These are phyloP conservation scores for Tephrocybe sp. DNA, from an alignment of 768 basidiomycete genomes.

Conservation along the genomic window DNA sequence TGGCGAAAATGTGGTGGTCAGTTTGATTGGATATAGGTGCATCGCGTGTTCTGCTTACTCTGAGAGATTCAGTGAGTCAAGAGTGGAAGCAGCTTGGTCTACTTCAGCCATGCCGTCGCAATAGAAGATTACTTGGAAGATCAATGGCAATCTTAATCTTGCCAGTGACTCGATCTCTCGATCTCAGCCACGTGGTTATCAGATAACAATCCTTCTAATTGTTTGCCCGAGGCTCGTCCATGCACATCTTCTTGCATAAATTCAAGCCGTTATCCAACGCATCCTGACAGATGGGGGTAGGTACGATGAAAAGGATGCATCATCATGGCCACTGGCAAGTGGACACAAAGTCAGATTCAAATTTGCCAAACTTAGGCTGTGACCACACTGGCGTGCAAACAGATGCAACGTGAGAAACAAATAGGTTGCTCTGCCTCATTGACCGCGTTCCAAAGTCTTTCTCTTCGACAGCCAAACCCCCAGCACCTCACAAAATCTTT, in stretches of 20 bases:
- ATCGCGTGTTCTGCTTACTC: slow-evolving; percentile 5
- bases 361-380: neutral
- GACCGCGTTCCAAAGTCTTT: slow-evolving; percentile 20
- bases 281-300: no score
- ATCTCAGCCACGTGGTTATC: slow-evolving; percentile 16
- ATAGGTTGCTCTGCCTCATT: slow-evolving; percentile 18
- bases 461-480: slow-evolving; percentile 11
- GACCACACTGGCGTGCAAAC: slow-evolving; percentile 16
- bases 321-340: no score
- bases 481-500: slow-evolving; percentile 1
- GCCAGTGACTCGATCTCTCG: neutral
- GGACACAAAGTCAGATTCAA: no score
- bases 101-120: slow-evolving; percentile 1
- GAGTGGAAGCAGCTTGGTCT: neutral
- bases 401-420: slow-evolving; percentile 26
- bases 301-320: no score
- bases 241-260: no score
- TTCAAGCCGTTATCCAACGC: no score
- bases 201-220: slow-evolving; percentile 9
- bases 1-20: neutral
- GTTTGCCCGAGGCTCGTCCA: no score
- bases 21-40: no score
- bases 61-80: slow-evolving; percentile 5
- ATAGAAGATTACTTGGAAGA: neutral
- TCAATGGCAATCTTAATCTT: neutral